Percentiles rank a stretch among this genome's conserved stretches.
These are phyloP conservation scores for Neurospora sublineolata DNA, from an alignment of 495 filamentous ascomycete genomes.

Conservation along the genomic window DNA sequence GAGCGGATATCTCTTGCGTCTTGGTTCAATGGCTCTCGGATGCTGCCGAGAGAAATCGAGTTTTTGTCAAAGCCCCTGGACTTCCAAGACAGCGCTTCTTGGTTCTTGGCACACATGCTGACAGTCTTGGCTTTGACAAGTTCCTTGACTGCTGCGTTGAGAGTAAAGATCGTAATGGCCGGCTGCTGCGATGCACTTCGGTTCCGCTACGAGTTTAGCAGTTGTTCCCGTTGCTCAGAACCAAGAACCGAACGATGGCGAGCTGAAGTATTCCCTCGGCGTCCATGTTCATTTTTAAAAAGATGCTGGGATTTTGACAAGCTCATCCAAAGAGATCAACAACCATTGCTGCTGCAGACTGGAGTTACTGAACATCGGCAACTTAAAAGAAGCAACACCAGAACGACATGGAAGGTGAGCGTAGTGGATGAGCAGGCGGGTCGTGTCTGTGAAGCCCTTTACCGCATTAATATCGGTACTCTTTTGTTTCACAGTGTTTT, in stretches of 20 bases:
- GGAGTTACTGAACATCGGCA: not conserved
- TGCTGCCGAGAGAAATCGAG: not conserved
- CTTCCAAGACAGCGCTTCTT: not conserved
- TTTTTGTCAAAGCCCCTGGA: not conserved
- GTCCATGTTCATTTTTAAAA: not conserved
- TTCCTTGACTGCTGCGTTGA: not conserved
- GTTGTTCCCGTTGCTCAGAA: not conserved
- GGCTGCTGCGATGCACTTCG: not conserved
- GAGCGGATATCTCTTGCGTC: not conserved
- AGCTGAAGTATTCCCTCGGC: not conserved
- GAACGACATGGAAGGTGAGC: not conserved
- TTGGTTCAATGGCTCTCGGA: not conserved
- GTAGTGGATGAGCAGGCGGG: not conserved
- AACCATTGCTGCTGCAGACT: not conserved
- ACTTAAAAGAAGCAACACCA: no score
- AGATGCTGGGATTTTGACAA: not conserved
- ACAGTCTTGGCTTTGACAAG: not conserved
- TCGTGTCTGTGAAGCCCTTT: not conserved
- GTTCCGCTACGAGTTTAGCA: not conserved
- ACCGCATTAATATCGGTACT: not conserved
- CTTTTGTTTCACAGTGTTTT: not conserved
- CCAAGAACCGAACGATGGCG: not conserved
- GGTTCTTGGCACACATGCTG: not conserved
- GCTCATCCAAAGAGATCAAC: not conserved
- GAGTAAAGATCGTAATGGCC: not conserved